Evolutionary conservation across 2,329 filamentous ascomycete species (phyloP), one percentile per base, ranked within the genome.

Genomic region (Cordyceps tenuipes): DNA sequence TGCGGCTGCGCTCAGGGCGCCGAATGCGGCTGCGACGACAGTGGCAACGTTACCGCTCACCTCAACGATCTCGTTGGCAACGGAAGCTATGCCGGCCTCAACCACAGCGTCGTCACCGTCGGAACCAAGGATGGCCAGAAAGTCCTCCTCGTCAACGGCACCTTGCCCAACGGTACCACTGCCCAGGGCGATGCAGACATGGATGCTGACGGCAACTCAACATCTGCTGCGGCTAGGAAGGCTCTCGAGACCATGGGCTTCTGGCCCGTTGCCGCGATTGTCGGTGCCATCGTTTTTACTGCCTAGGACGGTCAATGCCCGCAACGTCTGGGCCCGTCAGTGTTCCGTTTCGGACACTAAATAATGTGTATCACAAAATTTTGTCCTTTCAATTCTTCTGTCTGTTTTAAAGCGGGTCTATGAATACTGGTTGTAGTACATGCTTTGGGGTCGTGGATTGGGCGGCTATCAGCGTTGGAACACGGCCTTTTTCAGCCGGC

Each of bases 131-230:
- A 86, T 89, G 84, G 84, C 54, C 87, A 80, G 1, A 73, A 73
- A 63, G 86, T 82, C 1, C 80, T 94, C 43, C 76, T 89, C 34
- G 75, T 93, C 69, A 91, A 91, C 69, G 90, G 90, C n/a, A 89
- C 87, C 0, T 75, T 93, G 3, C 82, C 85, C 34, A 87, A 88
- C 65, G 84, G 83, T 53, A 88, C 86, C 0, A 86, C 83, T 0
- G 77, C 79, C 0, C 62, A 59, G 57, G 57, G 57, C 10, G 43
- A 47, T 0, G 69, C 69, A 3, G 57, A 64, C 41, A 77, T 76
- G 13, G 79, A 76, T 29, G 73, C 70, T 15, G 76, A 77, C 1
- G 70, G 72, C 55, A 70, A 77, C 8, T 70, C 73, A 52, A 69
- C 72, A n/a, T 74, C 64, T 21, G 64, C 63, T 3, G 67, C 71